These are phyloP conservation scores for Sindora glabra DNA, from an alignment of 306 rosid species.

Conservation along the genomic window DNA sequence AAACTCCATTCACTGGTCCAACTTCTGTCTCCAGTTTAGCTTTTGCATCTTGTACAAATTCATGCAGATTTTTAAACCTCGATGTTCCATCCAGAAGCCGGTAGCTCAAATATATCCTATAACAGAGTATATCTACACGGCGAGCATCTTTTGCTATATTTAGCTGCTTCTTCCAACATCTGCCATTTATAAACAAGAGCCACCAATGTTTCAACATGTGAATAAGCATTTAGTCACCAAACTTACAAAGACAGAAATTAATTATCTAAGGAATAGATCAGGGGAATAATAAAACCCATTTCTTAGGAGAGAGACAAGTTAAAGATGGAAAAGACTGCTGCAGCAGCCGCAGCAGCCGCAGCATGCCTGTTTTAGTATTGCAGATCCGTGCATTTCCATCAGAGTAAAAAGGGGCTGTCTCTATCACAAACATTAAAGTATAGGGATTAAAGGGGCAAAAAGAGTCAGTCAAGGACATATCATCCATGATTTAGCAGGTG, in stretches of 20 bases:
- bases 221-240: constrained; percentile 10
- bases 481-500: constrained; percentile 5
- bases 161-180: constrained; percentile 93
- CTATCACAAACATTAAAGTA: neutral
- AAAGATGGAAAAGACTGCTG: too few relatives aligned
- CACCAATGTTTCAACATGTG: constrained; percentile 23
- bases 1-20: constrained; percentile 75
- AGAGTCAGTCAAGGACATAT: constrained; percentile 1
- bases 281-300: neutral
- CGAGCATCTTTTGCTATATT: constrained; percentile 84
- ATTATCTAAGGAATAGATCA: neutral
- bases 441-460: neutral
- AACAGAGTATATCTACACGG: constrained; percentile 83
- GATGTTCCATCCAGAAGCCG: constrained; percentile 78
- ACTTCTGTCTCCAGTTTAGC: constrained; percentile 77
- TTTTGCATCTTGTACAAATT: constrained; percentile 66
- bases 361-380: neutral
- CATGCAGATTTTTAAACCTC: constrained; percentile 72
- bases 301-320: constrained; percentile 2
- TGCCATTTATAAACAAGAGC: constrained; percentile 31
- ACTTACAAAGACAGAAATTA: too few relatives aligned
- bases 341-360: neutral
- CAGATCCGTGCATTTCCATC: neutral
- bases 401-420: too few relatives aligned
- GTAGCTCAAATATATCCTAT: constrained; percentile 79